phyloP scores from a whole-genome alignment of 2,329 filamentous ascomycete genomes.

The Colletotrichum sp. region DNA sequence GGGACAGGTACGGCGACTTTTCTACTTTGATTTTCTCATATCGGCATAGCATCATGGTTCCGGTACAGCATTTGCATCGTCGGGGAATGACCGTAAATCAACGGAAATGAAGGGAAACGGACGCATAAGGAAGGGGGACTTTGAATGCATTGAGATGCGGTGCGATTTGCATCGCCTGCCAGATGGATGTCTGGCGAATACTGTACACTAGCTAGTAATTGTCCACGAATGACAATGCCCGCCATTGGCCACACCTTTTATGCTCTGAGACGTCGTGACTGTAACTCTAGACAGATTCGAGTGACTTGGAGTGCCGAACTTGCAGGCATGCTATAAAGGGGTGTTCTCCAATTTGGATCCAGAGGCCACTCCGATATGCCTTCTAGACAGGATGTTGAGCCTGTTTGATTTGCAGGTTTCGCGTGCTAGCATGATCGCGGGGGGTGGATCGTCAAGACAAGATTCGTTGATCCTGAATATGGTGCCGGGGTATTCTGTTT shows the following conservation, averaged over 20 bases:
- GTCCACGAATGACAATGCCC: neutral
- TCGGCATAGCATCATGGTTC: constrained; percentile 14
- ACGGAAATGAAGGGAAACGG: neutral
- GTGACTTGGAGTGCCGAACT: neutral
- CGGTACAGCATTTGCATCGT: constrained; percentile 14
- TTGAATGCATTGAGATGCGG: neutral
- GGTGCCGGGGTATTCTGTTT: neutral
- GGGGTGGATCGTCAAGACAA: neutral
- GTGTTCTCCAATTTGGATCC: neutral
- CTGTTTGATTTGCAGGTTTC: neutral
- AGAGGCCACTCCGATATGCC: neutral
- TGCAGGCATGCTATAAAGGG: neutral
- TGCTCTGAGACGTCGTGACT: neutral
- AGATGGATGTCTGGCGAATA: neutral
- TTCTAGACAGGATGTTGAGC: neutral
- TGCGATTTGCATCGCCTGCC: neutral
- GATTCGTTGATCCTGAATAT: neutral
- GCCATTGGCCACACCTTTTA: neutral
- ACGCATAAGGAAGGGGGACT: neutral
- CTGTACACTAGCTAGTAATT: constrained; percentile 4
- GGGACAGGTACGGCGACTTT: neutral
- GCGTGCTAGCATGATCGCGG: neutral
- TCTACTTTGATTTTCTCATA: neutral
- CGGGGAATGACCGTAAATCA: neutral
- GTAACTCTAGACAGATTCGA: neutral